Evolutionary conservation across 208 protist species (phyloP).

Genomic region (Wallacemonas rigidus): DNA sequence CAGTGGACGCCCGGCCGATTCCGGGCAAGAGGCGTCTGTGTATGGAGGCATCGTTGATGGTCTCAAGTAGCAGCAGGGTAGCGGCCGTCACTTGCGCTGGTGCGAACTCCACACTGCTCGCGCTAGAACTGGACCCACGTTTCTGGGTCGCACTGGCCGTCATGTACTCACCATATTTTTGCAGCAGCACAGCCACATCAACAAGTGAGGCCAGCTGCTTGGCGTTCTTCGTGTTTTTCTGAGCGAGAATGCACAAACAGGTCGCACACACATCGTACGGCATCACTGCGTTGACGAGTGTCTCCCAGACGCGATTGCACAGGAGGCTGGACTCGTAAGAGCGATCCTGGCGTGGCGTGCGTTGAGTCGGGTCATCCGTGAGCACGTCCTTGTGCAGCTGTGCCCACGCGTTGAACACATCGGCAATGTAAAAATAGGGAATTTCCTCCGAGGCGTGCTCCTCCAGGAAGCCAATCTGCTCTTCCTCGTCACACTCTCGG

Average conservation of each 20-base stretch:
- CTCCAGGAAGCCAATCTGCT: conserved; percentile 83
- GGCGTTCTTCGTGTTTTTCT: conserved; percentile 51
- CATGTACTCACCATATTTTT: conserved; percentile 51
- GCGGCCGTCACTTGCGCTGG: conserved; percentile 53
- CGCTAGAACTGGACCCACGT: conserved; percentile 10
- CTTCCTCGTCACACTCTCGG: conserved; percentile 57
- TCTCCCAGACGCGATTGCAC: conserved; percentile 64
- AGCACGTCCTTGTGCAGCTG: conserved; percentile 49
- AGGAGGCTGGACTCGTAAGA: conserved; percentile 62
- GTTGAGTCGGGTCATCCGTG: conserved; percentile 6
- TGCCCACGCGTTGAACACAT: conserved; percentile 85
- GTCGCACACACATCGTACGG: conserved; percentile 82
- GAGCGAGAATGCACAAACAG: conserved; percentile 68
- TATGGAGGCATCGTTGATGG: conserved; percentile 51
- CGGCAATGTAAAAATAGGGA: conserved; percentile 90
- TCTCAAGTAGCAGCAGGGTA: conserved; percentile 60
- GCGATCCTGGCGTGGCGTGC: conserved; percentile 27
- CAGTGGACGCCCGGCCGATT: conserved; percentile 25
- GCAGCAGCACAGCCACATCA: conserved; percentile 36
- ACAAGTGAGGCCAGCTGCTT: conserved; percentile 34
- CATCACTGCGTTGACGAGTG: conserved; percentile 66
- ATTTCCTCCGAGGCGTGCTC: conserved; percentile 84
- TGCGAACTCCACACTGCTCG: conserved; percentile 27
- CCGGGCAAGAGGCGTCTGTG: conserved; percentile 37
- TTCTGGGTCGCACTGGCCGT: conserved; percentile 16